Base-by-base conservation (phyloP, 495 filamentous ascomycete species). In the Aspergillus egyptiacus region DNA sequence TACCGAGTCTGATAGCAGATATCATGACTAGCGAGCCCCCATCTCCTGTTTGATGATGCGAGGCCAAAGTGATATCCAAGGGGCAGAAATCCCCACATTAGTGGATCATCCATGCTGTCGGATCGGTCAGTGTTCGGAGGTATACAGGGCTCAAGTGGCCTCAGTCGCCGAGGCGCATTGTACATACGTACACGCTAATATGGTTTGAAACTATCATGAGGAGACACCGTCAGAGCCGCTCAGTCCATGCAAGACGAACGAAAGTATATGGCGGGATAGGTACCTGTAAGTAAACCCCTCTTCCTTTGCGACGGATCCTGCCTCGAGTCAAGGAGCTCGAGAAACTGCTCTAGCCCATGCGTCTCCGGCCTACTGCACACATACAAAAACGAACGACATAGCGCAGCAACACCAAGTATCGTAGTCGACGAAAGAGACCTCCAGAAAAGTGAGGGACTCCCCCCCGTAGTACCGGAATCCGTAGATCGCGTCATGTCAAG, bases 21-120 rank as follows among this genome's bases (percentile, higher is more conserved):
- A 68, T 98, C 93, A 66, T 95, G 85, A 55, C 88, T 91, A 14
- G 86, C 93, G 37, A 96, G 74, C 4, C 79, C 79, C 88, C 91
- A 96, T 57, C 93, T 76, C 53, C 86, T 78, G 60, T 89, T 88
- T 56, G 75, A 77, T 1, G 84, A 57, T 1, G 53, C 43, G 28
- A 66, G 82, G 37, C 81, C 75, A 55, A 85, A 81, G 43, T 76
- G 65, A 54, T 90, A 85, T 33, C 75, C 69, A 18, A 83, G 63
- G 4, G 93, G 93, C 6, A 98, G 73, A 13, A 87, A 72, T 28
- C 91, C 91, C 89, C 90, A 98, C 43, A 96, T 79, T 35, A 96
- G 64, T 7, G 93, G 93, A 72, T 98, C 93, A 69, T 98, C 93
- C 57, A 96, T 72, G 36, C 91, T 97, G 62, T 39, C 54, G 24